Evolutionary conservation across 805 yeast species (phyloP).

Genomic region (Ogataea siamensis): DNA sequence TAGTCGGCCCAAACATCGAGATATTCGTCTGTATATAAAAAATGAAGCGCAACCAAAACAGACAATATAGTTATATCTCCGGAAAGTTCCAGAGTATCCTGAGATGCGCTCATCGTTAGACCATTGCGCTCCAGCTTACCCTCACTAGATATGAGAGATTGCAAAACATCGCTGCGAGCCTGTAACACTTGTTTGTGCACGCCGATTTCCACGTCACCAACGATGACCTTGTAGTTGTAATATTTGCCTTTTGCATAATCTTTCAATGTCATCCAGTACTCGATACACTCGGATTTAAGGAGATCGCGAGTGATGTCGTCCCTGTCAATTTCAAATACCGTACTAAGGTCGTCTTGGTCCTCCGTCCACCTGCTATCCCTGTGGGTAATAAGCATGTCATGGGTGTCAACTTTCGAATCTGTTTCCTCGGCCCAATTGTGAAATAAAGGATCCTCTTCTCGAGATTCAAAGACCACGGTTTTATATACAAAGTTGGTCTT

Average conservation of each 20-base stretch:
- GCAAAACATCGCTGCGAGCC: conserved; percentile 12
- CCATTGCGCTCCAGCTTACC: conserved; percentile 9
- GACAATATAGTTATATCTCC: conserved; percentile 28
- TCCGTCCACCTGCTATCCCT: conserved; percentile 21
- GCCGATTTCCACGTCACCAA: conserved; percentile 16
- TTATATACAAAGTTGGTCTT: conserved; percentile 15
- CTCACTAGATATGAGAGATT: conserved; percentile 1
- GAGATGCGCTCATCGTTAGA: conserved; percentile 8
- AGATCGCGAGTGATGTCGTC: conserved; percentile 31
- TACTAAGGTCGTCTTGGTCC: neutral
- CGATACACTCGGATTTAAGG: conserved; percentile 34
- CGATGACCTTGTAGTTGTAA: conserved; percentile 17
- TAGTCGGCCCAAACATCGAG: conserved; percentile 47
- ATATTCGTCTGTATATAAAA: conserved; percentile 47
- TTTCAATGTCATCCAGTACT: conserved; percentile 24
- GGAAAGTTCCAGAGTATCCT: conserved; percentile 12
- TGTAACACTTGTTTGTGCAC: conserved; percentile 20
- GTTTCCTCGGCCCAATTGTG: conserved; percentile 3
- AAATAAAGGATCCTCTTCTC: conserved; percentile 10
- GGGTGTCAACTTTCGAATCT: neutral
- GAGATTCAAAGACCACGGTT: conserved; percentile 1
- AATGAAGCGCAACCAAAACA: conserved; percentile 44
- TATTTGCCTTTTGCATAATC: conserved; percentile 15
- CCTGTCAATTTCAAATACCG: neutral
- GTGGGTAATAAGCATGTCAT: conserved; percentile 9